Conservation (phyloP, 441 rosid species). For the Erodium chrysanthum region DNA sequence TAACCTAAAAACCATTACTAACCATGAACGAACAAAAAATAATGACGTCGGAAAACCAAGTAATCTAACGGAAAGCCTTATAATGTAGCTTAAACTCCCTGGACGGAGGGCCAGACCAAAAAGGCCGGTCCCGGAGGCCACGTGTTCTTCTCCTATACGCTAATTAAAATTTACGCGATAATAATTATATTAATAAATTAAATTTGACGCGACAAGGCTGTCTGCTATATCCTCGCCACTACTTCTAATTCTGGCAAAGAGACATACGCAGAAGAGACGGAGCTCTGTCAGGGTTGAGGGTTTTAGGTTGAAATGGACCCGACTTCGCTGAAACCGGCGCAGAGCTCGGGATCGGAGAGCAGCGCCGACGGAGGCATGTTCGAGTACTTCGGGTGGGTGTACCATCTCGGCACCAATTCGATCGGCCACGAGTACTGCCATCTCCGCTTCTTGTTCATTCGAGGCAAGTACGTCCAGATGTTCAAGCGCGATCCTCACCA, state of each 20-base stretch:
- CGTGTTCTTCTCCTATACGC: not conserved
- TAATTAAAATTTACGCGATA: not conserved
- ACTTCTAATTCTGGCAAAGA: not conserved
- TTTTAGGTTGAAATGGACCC: not conserved
- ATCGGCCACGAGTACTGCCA: constrained; percentile 18
- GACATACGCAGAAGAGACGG: not conserved
- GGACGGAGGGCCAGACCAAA: not conserved
- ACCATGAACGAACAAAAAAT: no score
- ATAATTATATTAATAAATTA: no score
- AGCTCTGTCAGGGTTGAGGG: not conserved
- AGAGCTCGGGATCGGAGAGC: constrained; percentile 18
- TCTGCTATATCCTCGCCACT: not conserved
- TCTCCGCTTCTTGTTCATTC: constrained; percentile 15
- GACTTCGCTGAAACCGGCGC: not conserved
- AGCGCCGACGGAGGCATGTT: constrained; percentile 5
- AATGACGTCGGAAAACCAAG: no score
- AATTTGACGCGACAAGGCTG: not conserved
- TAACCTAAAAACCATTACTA: no score
- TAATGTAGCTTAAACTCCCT: no score
- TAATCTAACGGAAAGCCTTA: no score
- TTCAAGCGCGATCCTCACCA: constrained; percentile 22
- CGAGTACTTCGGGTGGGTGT: constrained; percentile 23
- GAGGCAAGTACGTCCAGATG: constrained; percentile 20
- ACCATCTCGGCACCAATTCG: constrained; percentile 18
- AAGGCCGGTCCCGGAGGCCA: not conserved